Evolutionary conservation across 225 moss, liverwort and hornwort genomes (phyloP).

Genomic region (Lunularia cruciata): DNA sequence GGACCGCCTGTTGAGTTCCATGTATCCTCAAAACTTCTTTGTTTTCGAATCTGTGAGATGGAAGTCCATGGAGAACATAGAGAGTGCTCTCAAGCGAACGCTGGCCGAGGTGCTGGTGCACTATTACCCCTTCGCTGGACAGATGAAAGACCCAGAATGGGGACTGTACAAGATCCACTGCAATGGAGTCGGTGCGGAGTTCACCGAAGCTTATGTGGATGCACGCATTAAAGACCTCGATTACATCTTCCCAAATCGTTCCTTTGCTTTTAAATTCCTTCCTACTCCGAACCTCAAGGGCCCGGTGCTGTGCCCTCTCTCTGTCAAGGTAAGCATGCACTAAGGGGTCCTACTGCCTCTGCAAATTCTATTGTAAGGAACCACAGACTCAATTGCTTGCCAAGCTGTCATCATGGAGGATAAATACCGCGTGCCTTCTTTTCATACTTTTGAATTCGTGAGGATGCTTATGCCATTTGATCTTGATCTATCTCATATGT

Average conservation of each 20-base stretch:
- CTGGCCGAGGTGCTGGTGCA: constrained; percentile 18
- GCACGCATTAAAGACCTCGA: constrained; percentile 12
- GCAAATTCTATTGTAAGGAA: too few relatives aligned
- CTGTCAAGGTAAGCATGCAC: neutral
- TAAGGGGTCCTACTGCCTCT: too few relatives aligned
- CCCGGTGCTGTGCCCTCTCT: constrained; percentile 8
- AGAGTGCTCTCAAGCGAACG: constrained; percentile 7
- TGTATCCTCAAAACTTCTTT: constrained; percentile 18
- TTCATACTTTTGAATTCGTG: too few relatives aligned
- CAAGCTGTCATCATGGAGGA: too few relatives aligned
- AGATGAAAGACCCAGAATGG: constrained; percentile 21
- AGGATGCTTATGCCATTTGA: too few relatives aligned
- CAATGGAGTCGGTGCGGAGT: constrained; percentile 20
- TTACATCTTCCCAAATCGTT: constrained; percentile 2
- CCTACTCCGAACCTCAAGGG: neutral
- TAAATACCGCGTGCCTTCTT: too few relatives aligned
- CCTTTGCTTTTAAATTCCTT: constrained; percentile 6
- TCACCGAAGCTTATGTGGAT: constrained; percentile 20
- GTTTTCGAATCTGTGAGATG: constrained; percentile 11
- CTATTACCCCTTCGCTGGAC: constrained; percentile 19
- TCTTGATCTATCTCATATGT: too few relatives aligned
- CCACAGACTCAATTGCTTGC: too few relatives aligned
- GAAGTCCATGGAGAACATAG: neutral
- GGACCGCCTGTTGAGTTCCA: constrained; percentile 17
- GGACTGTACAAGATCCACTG: constrained; percentile 22